Conservation (phyloP, 805 yeast species). For the Myxozyma udenii region DNA sequence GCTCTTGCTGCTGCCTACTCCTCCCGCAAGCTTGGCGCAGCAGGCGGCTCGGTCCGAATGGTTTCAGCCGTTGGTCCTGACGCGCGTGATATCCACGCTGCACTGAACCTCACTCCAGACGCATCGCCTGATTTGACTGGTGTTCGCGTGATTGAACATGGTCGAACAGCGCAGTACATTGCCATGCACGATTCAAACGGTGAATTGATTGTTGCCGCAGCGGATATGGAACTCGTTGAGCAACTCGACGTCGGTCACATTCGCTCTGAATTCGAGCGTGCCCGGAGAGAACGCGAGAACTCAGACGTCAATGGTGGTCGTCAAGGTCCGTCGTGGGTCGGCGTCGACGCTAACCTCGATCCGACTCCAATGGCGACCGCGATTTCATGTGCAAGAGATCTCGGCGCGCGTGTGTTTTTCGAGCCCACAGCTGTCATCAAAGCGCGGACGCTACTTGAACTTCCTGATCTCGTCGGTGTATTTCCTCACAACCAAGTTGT, state of each 20-base stretch:
- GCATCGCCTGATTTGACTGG: slow-evolving; percentile 21
- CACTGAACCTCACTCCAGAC: slow-evolving; percentile 6
- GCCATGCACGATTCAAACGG: slow-evolving; percentile 65
- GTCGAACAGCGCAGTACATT: slow-evolving; percentile 65
- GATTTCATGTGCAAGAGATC: slow-evolving; percentile 34
- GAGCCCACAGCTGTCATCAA: slow-evolving; percentile 80
- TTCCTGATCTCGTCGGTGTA: not conserved
- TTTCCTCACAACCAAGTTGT: slow-evolving; percentile 14
- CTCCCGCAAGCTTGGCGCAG: slow-evolving; percentile 11
- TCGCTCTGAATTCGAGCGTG: slow-evolving; percentile 40
- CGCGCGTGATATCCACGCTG: slow-evolving; percentile 22
- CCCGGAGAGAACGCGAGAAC: slow-evolving; percentile 32
- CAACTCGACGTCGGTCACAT: slow-evolving; percentile 47
- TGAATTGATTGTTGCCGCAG: slow-evolving; percentile 67
- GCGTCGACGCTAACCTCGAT: slow-evolving; percentile 69
- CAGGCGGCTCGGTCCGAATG: slow-evolving; percentile 38
- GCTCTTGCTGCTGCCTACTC: slow-evolving; percentile 56
- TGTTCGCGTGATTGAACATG: slow-evolving; percentile 31
- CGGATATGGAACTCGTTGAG: slow-evolving; percentile 74
- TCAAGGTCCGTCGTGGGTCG: slow-evolving; percentile 38
- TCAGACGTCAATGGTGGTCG: not conserved
- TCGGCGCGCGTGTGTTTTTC: slow-evolving; percentile 44
- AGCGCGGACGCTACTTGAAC: slow-evolving; percentile 38
- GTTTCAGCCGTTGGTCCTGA: slow-evolving; percentile 65
- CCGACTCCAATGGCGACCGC: slow-evolving; percentile 43